Percentiles rank a stretch among this genome's conserved stretches.
These are phyloP conservation scores for Jimgerdemannia flammicorona DNA, from an alignment of 192 early-diverging fungal species.

Conservation along the genomic window DNA sequence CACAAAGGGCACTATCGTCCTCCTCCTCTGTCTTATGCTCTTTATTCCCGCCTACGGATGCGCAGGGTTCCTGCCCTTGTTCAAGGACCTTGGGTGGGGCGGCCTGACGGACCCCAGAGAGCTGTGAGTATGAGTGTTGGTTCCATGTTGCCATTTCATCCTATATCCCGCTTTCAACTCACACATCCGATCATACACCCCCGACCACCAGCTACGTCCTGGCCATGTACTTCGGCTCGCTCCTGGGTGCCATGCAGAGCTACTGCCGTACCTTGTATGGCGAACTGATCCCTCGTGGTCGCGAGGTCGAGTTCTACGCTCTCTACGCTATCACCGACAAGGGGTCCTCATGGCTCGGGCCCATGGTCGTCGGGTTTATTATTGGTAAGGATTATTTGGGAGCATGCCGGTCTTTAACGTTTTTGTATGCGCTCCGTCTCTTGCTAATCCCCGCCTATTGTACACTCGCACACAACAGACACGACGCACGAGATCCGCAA, in stretches of 20 bases:
- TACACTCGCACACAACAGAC: not conserved
- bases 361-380: not conserved
- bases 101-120: not conserved
- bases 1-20: conserved; percentile 43
- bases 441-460: not conserved
- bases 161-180: no score
- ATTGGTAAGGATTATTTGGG: not conserved
- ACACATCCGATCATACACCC: not conserved
- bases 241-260: conserved; percentile 39
- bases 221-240: conserved; percentile 34
- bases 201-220: conserved; percentile 29
- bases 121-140: not conserved
- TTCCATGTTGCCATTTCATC: no score
- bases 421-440: not conserved
- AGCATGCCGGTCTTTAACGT: not conserved
- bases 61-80: conserved; percentile 27
- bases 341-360: conserved; percentile 1
- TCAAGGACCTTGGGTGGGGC: conserved; percentile 21
- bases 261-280: conserved; percentile 16
- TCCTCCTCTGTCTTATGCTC: conserved; percentile 29
- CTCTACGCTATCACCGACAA: conserved; percentile 51
- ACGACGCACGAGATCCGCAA: not conserved
- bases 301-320: conserved; percentile 62
- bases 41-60: conserved; percentile 38
- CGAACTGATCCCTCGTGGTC: conserved; percentile 55